Percentiles rank a stretch among this genome's conserved stretches.
These are phyloP conservation scores for Pachysolen tannophilus DNA, from an alignment of 805 yeast genomes.

Conservation along the genomic window DNA sequence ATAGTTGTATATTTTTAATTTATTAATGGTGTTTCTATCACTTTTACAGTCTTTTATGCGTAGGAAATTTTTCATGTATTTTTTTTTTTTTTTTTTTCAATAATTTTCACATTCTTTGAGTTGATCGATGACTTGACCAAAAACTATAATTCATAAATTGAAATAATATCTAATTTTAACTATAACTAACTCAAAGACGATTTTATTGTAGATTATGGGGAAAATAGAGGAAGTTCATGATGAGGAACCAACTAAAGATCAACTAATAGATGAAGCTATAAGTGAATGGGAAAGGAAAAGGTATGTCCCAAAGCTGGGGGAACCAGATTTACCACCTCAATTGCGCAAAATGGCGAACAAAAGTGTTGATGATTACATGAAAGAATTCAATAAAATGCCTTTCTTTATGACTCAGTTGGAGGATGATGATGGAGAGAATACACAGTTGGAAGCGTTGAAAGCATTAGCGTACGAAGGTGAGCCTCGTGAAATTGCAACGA, in stretches of 20 bases:
- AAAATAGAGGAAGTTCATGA: slow-evolving; percentile 9
- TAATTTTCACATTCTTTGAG: no score
- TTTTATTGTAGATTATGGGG: slow-evolving; percentile 4
- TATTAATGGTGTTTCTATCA: no score
- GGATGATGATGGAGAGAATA: slow-evolving; percentile 68
- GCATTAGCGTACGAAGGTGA: slow-evolving; percentile 94
- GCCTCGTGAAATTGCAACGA: slow-evolving; percentile 83
- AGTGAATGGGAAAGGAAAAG: slow-evolving; percentile 25
- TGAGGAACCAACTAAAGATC: slow-evolving; percentile 4
- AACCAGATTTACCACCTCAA: slow-evolving; percentile 79
- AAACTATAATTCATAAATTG: no score
- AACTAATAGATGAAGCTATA: slow-evolving; percentile 8
- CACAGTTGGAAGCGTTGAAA: slow-evolving; percentile 76
- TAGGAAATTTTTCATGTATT: no score
- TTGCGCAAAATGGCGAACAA: slow-evolving; percentile 55
- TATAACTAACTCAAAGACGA: no score
- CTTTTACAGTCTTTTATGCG: no score
- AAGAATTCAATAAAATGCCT: slow-evolving; percentile 77
- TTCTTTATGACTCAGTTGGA: slow-evolving; percentile 88
- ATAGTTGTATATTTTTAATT: no score
- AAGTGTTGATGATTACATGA: slow-evolving; percentile 66
- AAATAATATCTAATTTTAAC: no score
- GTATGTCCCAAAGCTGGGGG: slow-evolving; percentile 33
- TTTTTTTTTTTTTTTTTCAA: no score
- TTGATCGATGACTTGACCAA: no score